Conservation (phyloP, 495 filamentous ascomycete genomes). For the Sabuloglossum arenarium region DNA sequence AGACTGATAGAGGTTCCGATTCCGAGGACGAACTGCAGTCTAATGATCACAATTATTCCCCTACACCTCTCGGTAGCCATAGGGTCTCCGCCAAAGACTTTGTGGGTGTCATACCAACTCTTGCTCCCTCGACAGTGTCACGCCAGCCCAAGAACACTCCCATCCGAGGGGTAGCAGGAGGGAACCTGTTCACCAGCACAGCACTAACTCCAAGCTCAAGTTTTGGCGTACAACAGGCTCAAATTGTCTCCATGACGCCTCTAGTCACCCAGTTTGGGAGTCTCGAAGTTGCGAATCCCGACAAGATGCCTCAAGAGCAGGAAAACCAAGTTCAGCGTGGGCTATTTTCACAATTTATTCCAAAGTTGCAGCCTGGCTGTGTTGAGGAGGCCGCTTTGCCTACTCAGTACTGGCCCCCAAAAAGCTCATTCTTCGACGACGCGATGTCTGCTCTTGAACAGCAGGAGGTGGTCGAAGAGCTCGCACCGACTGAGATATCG, state of each 20-base stretch:
- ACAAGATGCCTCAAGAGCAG: constrained; percentile 19
- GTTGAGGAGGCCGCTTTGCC: background rate
- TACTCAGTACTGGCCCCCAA: constrained; percentile 13
- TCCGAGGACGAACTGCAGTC: constrained; percentile 35
- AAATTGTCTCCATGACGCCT: constrained; percentile 33
- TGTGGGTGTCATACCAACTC: background rate
- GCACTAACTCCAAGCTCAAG: background rate
- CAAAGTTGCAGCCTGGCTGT: background rate
- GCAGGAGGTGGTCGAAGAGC: constrained; percentile 14
- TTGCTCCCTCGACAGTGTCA: background rate
- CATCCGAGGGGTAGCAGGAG: background rate
- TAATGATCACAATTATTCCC: constrained; percentile 11
- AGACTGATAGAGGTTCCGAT: constrained; percentile 21
- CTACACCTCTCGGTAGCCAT: background rate
- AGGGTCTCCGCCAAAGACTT: background rate
- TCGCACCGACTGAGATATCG: constrained; percentile 19
- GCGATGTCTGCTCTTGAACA: constrained; percentile 29
- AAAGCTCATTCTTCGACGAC: constrained; percentile 32
- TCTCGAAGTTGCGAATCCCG: constrained; percentile 34
- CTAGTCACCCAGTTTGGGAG: constrained; percentile 34
- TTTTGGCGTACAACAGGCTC: background rate
- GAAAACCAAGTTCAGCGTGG: constrained; percentile 18
- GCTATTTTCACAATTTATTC: constrained; percentile 22
- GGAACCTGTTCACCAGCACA: background rate
- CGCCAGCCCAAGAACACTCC: background rate